Evolutionary conservation across 352 stramenopile species (phyloP).

Genomic region (Phytophthora nicotianae): DNA sequence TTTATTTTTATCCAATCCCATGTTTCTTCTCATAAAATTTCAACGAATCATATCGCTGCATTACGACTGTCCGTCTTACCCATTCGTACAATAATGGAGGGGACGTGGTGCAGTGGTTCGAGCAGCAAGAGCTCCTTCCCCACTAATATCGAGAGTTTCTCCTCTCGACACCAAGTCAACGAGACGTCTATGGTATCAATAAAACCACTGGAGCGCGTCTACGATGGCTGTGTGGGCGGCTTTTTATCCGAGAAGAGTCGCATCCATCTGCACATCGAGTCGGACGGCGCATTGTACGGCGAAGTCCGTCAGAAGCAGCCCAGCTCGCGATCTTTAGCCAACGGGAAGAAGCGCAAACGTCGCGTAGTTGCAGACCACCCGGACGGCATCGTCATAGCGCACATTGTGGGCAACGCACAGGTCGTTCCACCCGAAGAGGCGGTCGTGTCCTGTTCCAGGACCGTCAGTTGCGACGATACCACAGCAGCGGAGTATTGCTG

Average conservation of each 20-base stretch:
- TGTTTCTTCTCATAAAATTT: constrained; percentile 8
- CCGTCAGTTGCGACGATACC: constrained; percentile 4
- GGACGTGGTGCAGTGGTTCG: constrained; percentile 16
- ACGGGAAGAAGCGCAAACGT: constrained; percentile 37
- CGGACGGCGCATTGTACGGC: constrained; percentile 44
- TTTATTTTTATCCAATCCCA: constrained; percentile 20
- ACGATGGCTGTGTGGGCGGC: constrained; percentile 52
- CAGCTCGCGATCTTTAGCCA: not conserved
- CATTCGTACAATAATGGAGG: constrained; percentile 22
- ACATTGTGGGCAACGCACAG: constrained; percentile 40
- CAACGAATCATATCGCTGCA: constrained; percentile 14
- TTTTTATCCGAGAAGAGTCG: constrained; percentile 43
- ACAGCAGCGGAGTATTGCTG: constrained; percentile 46
- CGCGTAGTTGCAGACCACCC: constrained; percentile 26
- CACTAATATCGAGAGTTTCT: constrained; percentile 3
- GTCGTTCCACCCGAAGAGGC: constrained; percentile 27
- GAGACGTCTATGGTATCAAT: not conserved
- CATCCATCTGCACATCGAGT: constrained; percentile 48
- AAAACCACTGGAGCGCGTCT: constrained; percentile 40
- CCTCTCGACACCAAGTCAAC: not conserved
- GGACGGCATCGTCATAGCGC: constrained; percentile 36
- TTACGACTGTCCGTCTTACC: constrained; percentile 5
- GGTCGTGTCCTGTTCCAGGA: constrained; percentile 20
- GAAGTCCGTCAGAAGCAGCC: constrained; percentile 38
- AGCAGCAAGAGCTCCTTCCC: constrained; percentile 3